Base-by-base conservation (phyloP, 2,329 filamentous ascomycete genomes). In the Ceratocystis variospora region DNA sequence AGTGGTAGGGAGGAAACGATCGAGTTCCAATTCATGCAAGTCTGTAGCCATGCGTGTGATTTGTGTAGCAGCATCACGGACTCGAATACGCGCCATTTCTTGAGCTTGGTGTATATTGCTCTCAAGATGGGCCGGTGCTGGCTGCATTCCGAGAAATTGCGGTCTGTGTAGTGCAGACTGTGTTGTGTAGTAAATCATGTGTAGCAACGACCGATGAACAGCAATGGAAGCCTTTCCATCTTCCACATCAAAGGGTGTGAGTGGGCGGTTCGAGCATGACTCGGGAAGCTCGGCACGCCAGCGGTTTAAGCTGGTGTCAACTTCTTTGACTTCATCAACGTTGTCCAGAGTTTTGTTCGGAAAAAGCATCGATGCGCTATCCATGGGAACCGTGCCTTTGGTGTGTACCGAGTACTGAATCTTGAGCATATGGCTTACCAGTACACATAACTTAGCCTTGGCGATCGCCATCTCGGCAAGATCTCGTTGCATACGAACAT, bases 131-230 rank as follows among this genome's bases (percentile, higher is more conserved):
- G 61, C n/a, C 12, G 63, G 63, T 17, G 67, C 53, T 4, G 67
- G 61, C 72, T 96, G 88, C 15, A 92, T 79, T 0, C 91, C 90
- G 50, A 96, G 81, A 68, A 96, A 93, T 70, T 96, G 91, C 1
- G 93, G 93, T 37, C 93, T 86, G 74, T 96, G 92, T 19, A 97
- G 80, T 2, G 93, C 93, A 64, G 90, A 96, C 19, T 95, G 82
- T 0, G 92, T 95, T 1, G 93, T 95, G 74, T 91, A 89, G 75
- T 95, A 96, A 1, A 96, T 86, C 87, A 96, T 95, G 75, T 96
- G 90, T 45, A 97, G 79, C 22, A 96, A 80, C n/a, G 89, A 89
- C 61, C 89, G 84, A 73, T 96, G 90, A 2, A 96, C 79, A 0
- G 81, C 80, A 63, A 84, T 71, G 6, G 83, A 83, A 3, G 84